Base-by-base conservation (phyloP, 129 eudicot genomes). In the Flaveria robusta region DNA sequence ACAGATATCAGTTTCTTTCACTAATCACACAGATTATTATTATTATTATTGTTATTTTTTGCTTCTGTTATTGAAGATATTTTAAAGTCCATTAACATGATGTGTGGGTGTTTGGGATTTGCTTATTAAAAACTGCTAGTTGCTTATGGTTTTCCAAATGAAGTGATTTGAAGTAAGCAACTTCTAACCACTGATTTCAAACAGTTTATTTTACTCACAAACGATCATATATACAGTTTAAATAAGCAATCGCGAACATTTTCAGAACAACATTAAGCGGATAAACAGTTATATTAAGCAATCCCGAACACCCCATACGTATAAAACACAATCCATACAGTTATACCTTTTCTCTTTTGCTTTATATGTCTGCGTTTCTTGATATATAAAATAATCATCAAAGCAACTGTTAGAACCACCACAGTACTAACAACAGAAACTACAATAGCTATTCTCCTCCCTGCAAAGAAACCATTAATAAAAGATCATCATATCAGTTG, bases 311-410 rank as follows among this genome's bases (percentile, higher is more conserved):
- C 64, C 29, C 31, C 34, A 6, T 56, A 56, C 13, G 2, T 16
- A 1, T 5, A 63, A 11, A 9, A 75, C 26, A 75, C 22, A 22
- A 26, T 56, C 31, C 13, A 6, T 75, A 45, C 12, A 41, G 11
- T 41, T 24, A 13, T 79, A 89, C 97, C 97, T 87, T 81, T 92
- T 85, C 96, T 86, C 85, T 77, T 89, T 82, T 82, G 79, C 43
- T 84, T 77, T 66, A 89, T 79, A 49, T n/a, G 62, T 74, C 87
- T 87, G 62, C 39, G 79, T 59, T 80, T 86, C 88, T 87, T 75
- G 31, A 86, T 72, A 49, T 88, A 83, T 52, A 71, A 72, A 71
- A 79, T 86, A 74, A 90, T 85, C 49, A 77, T 74, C 31, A 71
- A 67, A 42, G 87, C 91, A 20, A 85, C 84, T 18, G 72, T 56